phyloP scores from a whole-genome alignment of 306 rosid genomes.

The Castanea mollissima region DNA sequence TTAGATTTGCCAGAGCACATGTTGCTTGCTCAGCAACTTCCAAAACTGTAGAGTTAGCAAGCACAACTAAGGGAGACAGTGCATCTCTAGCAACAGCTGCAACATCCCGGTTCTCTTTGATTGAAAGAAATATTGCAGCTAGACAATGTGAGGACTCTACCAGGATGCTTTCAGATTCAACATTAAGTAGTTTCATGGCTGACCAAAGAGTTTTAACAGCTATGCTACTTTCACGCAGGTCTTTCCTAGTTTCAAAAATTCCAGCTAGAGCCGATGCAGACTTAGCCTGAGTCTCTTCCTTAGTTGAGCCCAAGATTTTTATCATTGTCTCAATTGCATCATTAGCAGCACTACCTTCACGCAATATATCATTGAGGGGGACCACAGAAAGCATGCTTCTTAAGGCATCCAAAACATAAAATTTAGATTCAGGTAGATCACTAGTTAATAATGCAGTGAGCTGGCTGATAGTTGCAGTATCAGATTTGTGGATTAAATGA shows the following conservation, averaged over 20 bases:
- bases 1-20: constrained; percentile 91
- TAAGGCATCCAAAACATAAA: constrained; percentile 84
- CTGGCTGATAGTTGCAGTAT: constrained; percentile 93
- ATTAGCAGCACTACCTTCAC: constrained; percentile 90
- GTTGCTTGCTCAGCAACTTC: constrained; percentile 87
- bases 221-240: constrained; percentile 82
- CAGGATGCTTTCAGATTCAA: constrained; percentile 76
- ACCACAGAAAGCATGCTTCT: constrained; percentile 90
- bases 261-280: constrained; percentile 93
- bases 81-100: constrained; percentile 75
- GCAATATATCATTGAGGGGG: constrained; percentile 79
- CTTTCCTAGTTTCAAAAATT: constrained; percentile 84
- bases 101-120: constrained; percentile 83
- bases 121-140: constrained; percentile 87
- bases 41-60: constrained; percentile 73
- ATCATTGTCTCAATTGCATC: constrained; percentile 94
- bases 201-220: constrained; percentile 76
- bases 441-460: constrained; percentile 91
- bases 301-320: constrained; percentile 65
- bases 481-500: constrained; percentile 95
- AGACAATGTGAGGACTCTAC: constrained; percentile 83
- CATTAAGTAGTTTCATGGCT: constrained; percentile 69
- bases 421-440: constrained; percentile 92
- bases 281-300: constrained; percentile 95
- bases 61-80: constrained; percentile 55